Percentiles rank a stretch among this genome's conserved stretches.
Conservation (phyloP, 2,329 filamentous ascomycete genomes). For the Zopfia rhizophila region DNA sequence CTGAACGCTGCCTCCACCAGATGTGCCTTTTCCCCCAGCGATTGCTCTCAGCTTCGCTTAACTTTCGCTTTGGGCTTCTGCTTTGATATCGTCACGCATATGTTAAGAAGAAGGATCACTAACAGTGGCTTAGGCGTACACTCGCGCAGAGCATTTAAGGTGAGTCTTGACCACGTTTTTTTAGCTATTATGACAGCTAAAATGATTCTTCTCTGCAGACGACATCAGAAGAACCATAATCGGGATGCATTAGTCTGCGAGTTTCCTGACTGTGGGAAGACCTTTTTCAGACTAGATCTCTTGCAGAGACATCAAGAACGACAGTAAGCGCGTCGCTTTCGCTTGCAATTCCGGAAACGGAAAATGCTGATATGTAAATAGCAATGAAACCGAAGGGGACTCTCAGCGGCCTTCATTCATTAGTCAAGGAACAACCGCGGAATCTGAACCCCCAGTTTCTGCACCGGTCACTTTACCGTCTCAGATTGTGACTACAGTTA, state of each 20-base stretch:
- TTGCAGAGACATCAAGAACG: constrained; percentile 47
- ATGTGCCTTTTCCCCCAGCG: too few species aligned
- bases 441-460: too few species aligned
- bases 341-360: neutral
- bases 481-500: constrained; percentile 1
- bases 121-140: constrained; percentile 44
- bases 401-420: constrained; percentile 13
- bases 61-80: constrained; percentile 2
- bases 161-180: constrained; percentile 15
- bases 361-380: constrained; percentile 5
- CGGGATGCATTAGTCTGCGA: constrained; percentile 46
- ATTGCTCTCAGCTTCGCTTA: constrained; percentile 17
- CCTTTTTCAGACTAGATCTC: constrained; percentile 51
- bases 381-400: constrained; percentile 7
- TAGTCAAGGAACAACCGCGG: too few species aligned
- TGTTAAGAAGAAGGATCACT: too few species aligned
- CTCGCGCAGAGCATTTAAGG: constrained; percentile 51
- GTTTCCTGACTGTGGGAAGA: constrained; percentile 42
- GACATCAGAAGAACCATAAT: constrained; percentile 52
- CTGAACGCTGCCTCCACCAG: constrained; percentile 15
- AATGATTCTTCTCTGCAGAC: too few species aligned
- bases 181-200: too few species aligned
- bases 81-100: too few species aligned
- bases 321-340: constrained; percentile 47
- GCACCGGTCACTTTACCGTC: too few species aligned